phyloP scores from a whole-genome alignment of 176 grass and related monocot genomes.

The Carex pumila region DNA sequence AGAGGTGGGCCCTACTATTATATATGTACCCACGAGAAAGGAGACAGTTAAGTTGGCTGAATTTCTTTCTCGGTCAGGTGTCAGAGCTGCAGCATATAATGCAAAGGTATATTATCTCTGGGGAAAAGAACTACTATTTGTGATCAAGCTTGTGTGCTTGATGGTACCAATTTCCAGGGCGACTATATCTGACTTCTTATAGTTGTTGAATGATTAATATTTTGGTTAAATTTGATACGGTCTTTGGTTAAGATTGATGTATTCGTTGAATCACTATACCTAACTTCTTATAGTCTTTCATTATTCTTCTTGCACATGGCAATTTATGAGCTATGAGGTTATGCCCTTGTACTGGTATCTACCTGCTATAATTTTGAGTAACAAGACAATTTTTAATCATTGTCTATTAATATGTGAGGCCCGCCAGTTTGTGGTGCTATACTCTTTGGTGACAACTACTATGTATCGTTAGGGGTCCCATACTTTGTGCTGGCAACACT shows the following conservation, averaged over 20 bases:
- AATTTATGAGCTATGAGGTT: background rate
- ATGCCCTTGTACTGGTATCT: background rate
- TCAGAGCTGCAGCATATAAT: constrained; percentile 93
- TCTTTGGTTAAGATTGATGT: background rate
- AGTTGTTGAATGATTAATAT: background rate
- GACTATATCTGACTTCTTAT: background rate
- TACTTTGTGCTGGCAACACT: background rate
- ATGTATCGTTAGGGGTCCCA: background rate
- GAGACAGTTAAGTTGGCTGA: constrained; percentile 57
- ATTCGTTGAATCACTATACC: background rate
- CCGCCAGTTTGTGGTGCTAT: background rate
- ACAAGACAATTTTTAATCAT: background rate
- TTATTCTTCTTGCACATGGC: background rate
- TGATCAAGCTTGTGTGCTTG: background rate
- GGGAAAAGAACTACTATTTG: background rate
- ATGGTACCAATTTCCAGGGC: background rate
- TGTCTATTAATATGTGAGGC: background rate
- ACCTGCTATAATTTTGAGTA: background rate
- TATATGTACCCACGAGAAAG: constrained; percentile 92
- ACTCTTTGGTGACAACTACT: background rate
- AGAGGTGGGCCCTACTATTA: constrained; percentile 73
- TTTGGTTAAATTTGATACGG: background rate
- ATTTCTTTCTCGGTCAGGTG: constrained; percentile 64
- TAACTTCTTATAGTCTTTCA: background rate
- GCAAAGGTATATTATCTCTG: constrained; percentile 50